These are phyloP conservation scores for Epichloe sp. DNA, from an alignment of 2,329 filamentous ascomycete genomes.

Conservation along the genomic window DNA sequence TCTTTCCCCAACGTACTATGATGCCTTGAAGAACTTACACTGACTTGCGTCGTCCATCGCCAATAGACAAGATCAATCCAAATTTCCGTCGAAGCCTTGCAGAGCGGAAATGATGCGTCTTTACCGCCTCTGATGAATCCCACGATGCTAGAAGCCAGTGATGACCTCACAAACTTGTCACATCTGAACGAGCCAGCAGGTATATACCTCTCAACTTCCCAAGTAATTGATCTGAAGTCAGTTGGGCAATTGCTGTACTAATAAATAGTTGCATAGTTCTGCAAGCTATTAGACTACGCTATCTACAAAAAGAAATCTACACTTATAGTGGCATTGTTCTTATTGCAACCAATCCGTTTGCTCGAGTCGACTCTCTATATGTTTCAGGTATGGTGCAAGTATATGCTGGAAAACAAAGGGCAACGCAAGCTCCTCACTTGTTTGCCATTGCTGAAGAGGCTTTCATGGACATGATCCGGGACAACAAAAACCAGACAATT, in stretches of 20 bases:
- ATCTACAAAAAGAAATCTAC: conserved; percentile 98
- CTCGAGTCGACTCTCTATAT: conserved; percentile 92
- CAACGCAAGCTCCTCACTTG: conserved; percentile 91
- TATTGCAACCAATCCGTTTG: conserved; percentile 97
- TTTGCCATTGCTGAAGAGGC: conserved; percentile 99
- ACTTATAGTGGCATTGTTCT: conserved; percentile 98
- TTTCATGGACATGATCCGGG: conserved; percentile 98
- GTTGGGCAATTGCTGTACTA: neutral
- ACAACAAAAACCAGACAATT: conserved; percentile 92
- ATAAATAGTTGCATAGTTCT: conserved; percentile 47
- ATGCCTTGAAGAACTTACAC: neutral
- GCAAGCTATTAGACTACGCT: conserved; percentile 93
- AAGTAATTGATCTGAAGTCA: neutral
- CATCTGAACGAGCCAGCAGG: conserved; percentile 97
- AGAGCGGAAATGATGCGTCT: conserved; percentile 61
- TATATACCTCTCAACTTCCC: conserved; percentile 26
- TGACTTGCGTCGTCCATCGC: neutral
- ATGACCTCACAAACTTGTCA: conserved; percentile 93
- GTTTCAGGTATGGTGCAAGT: conserved; percentile 99
- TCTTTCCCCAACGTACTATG: neutral
- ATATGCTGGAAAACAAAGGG: conserved; percentile 91
- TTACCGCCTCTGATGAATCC: conserved; percentile 96
- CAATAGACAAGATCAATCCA: conserved; percentile 64
- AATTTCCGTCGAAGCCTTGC: conserved; percentile 62
- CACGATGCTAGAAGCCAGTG: conserved; percentile 93